Evolutionary conservation across 2,329 filamentous ascomycete genomes (phyloP).

Genomic region (Lecanicillium sp.): DNA sequence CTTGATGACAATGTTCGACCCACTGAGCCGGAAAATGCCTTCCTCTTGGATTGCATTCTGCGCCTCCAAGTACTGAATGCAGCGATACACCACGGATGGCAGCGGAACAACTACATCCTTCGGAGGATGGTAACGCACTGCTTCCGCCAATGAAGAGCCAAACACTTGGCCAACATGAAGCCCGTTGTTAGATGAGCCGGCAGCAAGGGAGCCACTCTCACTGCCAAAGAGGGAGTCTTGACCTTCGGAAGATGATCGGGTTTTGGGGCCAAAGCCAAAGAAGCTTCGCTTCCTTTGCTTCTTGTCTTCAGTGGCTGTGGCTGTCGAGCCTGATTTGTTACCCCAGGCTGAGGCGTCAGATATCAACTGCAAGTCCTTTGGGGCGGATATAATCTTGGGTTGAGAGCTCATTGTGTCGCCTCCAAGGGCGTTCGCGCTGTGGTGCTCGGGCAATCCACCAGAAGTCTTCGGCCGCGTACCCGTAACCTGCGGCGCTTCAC

Average conservation of each 20-base stretch:
- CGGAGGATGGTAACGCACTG: constrained; percentile 72
- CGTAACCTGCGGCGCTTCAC: constrained; percentile 38
- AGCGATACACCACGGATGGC: constrained; percentile 90
- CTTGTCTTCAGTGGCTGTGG: constrained; percentile 60
- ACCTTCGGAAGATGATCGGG: constrained; percentile 48
- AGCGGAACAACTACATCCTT: constrained; percentile 65
- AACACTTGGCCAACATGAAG: constrained; percentile 64
- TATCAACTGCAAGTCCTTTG: constrained; percentile 77
- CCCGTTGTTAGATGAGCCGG: constrained; percentile 28
- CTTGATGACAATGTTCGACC: constrained; percentile 94
- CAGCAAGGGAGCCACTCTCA: constrained; percentile 31
- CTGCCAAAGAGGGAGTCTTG: constrained; percentile 47
- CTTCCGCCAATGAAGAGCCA: constrained; percentile 76
- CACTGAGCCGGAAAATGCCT: constrained; percentile 92
- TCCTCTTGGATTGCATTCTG: constrained; percentile 80
- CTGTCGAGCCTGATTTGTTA: constrained; percentile 54
- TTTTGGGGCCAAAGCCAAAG: constrained; percentile 59
- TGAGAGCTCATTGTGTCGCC: constrained; percentile 30
- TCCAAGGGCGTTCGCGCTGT: constrained; percentile 22
- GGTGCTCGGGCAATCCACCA: constrained; percentile 24
- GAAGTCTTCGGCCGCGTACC: constrained; percentile 29
- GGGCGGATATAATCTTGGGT: constrained; percentile 62
- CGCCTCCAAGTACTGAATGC: constrained; percentile 81
- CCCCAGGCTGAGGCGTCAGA: constrained; percentile 79
- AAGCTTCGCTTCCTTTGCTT: constrained; percentile 72